Evolutionary conservation across 2,329 filamentous ascomycete genomes (phyloP), one percentile per base, ranked within the genome.

Genomic region (Cyphellophora europaea): DNA sequence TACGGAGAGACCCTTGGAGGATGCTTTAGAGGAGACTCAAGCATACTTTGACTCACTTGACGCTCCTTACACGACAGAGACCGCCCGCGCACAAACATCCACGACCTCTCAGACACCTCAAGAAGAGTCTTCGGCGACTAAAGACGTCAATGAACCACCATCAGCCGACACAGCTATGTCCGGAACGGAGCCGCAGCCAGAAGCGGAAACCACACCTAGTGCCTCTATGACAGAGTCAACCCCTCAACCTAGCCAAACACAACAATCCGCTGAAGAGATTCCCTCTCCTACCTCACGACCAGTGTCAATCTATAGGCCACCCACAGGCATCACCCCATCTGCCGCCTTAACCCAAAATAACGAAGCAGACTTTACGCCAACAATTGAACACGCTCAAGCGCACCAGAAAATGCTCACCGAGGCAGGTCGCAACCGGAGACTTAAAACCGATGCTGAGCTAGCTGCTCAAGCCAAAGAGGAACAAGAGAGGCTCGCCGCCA

Each of bases 371-470:
- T 94, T 82, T 56, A 70, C 79, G 6, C 88, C 87, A 0, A 84
- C 82, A 1, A 72, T 94, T 40, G 82, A 84, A 30, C 88, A 95
- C 53, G 85, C 86, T 12, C 81, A 89, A 74, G 31, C 86, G 76
- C 23, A 86, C 74, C 35, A 77, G 86, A 51, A 79, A 75, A 37
- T 86, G 82, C 59, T 86, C 76, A 43, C 82, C 79, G 56, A 70
- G 76, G 23, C 83, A 80, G 58, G 87, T 2, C 75, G 78, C 41
- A 93, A 93, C 57, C 79, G 72, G 43, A 79, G 86, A 13, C 73
- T 96, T 1, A 74, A 75, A 5, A 93, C 86, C 1, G 87, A 96
- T 58, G 76, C 74, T 19, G 89, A 96, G 54, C 66, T 93, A 8
- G 79, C 77, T 21, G 77, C 79, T 15, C 76, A 78, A 45, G 78